Percentiles rank a stretch among this genome's conserved stretches.
Conservation (phyloP, 768 basidiomycete species). For the Trametes cinnabarina region DNA sequence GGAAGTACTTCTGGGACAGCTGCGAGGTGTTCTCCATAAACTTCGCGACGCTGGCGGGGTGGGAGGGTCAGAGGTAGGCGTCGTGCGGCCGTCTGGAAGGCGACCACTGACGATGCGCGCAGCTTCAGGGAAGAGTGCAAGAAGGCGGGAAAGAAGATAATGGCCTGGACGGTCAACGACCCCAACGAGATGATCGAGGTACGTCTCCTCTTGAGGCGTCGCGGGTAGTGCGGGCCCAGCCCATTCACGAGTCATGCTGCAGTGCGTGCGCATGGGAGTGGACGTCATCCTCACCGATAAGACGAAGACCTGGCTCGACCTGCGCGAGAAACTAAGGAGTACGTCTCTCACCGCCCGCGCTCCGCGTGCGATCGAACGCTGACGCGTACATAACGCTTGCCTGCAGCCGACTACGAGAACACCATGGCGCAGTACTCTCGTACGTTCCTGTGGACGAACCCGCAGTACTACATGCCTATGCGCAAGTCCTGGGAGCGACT, state of each 20-base stretch:
- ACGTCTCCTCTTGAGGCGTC: slow-evolving; percentile 21
- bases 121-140: slow-evolving; percentile 82
- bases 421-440: slow-evolving; percentile 51
- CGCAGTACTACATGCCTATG: slow-evolving; percentile 53
- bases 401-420: slow-evolving; percentile 59
- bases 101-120: slow-evolving; percentile 4
- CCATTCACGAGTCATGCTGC: not conserved
- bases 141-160: slow-evolving; percentile 73
- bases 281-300: slow-evolving; percentile 78
- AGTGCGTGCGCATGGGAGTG: slow-evolving; percentile 75
- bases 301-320: slow-evolving; percentile 63
- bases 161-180: slow-evolving; percentile 96
- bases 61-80: slow-evolving; percentile 51
- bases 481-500: slow-evolving; percentile 5
- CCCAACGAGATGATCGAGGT: slow-evolving; percentile 88
- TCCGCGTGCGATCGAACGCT: not conserved
- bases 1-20: slow-evolving; percentile 83
- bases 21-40: slow-evolving; percentile 83
- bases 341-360: slow-evolving; percentile 20
- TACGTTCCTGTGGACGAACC: slow-evolving; percentile 68
- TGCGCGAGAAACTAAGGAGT: slow-evolving; percentile 61
- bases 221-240: not conserved
- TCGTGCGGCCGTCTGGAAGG: not conserved
- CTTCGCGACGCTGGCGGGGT: slow-evolving; percentile 59
- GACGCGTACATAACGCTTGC: not conserved